A percentile compares a stretch with the other conserved stretches of the same genome.
These are phyloP conservation scores for Fusarium kyushuense DNA, from an alignment of 2,329 filamentous ascomycete genomes.

Conservation along the genomic window DNA sequence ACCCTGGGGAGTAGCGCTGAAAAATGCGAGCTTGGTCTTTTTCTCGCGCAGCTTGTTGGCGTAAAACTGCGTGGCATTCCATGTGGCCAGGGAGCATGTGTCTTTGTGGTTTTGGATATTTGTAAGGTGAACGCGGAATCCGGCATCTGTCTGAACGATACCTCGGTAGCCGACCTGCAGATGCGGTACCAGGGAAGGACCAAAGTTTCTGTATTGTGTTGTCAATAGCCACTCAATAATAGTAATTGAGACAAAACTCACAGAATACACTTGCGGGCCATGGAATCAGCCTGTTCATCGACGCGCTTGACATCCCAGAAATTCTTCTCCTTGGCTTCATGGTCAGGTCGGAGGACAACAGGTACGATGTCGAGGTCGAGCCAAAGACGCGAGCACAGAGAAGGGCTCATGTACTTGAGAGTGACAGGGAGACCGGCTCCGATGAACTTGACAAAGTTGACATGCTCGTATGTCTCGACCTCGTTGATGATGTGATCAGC, in stretches of 20 bases:
- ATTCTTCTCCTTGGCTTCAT: conserved; percentile 56
- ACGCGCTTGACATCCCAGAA: conserved; percentile 70
- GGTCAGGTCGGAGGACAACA: conserved; percentile 68
- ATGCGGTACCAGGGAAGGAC: conserved; percentile 76
- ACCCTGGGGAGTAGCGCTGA: conserved; percentile 84
- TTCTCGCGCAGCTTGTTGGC: conserved; percentile 71
- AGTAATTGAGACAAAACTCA: conserved; percentile 52
- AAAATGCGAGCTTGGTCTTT: conserved; percentile 79
- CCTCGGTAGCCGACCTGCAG: conserved; percentile 76
- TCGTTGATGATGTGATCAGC: conserved; percentile 70
- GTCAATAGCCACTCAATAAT: conserved; percentile 1
- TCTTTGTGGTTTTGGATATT: conserved; percentile 68
- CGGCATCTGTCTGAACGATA: conserved; percentile 76
- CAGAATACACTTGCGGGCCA: conserved; percentile 83
- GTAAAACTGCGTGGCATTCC: conserved; percentile 73
- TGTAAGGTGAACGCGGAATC: conserved; percentile 71
- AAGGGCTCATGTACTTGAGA: conserved; percentile 70
- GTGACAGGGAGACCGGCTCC: conserved; percentile 76
- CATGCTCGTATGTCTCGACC: conserved; percentile 70
- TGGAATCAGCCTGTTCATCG: conserved; percentile 85
- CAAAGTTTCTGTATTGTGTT: conserved; percentile 68
- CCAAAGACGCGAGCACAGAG: conserved; percentile 79
- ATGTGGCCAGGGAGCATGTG: conserved; percentile 72
- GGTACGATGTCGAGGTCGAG: conserved; percentile 81
- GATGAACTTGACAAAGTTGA: conserved; percentile 79